Percentiles rank a stretch among this genome's conserved stretches.
Conservation (phyloP, 139 green algal genomes). For the Tetradesmus obliquus region DNA sequence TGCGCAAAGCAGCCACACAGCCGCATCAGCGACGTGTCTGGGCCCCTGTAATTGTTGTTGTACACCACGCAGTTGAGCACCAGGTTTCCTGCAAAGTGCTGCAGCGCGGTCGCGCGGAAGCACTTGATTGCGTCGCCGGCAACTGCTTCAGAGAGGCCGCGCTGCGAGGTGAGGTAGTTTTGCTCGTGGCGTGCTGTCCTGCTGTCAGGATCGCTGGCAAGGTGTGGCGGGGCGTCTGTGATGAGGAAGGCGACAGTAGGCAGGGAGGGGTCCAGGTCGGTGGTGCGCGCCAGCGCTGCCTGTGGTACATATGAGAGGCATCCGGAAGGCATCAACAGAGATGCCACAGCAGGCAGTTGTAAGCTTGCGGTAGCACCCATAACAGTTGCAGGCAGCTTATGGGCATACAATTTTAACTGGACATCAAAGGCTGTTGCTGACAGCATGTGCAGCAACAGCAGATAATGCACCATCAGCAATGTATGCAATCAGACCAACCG, state of each 20-base stretch:
- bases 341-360: not conserved
- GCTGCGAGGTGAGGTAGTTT: not conserved
- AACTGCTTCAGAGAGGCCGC: too few species aligned
- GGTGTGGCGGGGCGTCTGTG: slow-evolving; percentile 29
- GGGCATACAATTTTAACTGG: not conserved
- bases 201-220: not conserved
- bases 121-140: not conserved
- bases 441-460: not conserved
- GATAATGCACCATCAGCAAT: not conserved
- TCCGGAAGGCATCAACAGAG: not conserved
- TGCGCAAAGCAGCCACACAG: slow-evolving; percentile 13
- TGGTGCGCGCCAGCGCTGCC: not conserved
- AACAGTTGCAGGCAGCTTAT: not conserved
- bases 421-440: not conserved
- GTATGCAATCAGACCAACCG: not conserved
- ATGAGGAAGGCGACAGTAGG: slow-evolving; percentile 35
- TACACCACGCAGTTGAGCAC: slow-evolving; percentile 34
- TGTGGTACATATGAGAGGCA: not conserved
- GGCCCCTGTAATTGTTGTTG: not conserved
- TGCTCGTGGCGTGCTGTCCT: not conserved
- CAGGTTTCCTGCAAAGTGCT: slow-evolving; percentile 28
- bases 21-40: not conserved
- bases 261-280: slow-evolving; percentile 4
- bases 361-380: not conserved
- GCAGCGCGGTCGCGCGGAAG: not conserved